These are phyloP conservation scores for Teratosphaeria gauchensis DNA, from an alignment of 2,329 filamentous ascomycete genomes.

Conservation along the genomic window DNA sequence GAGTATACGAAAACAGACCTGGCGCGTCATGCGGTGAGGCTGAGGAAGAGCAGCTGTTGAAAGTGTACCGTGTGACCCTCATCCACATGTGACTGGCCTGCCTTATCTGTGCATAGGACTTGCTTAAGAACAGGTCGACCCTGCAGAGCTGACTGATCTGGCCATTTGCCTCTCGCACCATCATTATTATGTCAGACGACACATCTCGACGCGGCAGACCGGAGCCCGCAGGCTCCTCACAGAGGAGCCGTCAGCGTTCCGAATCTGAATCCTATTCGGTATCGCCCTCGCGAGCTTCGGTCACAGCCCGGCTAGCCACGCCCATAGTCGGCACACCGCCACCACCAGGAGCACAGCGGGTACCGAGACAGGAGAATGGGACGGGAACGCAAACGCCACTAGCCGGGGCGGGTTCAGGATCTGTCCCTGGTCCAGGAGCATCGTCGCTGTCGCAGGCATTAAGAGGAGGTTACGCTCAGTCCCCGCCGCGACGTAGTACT, in stretches of 20 bases:
- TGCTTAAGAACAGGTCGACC: not conserved
- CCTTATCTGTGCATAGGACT: not conserved
- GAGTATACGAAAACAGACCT: not conserved
- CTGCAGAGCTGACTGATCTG: not conserved
- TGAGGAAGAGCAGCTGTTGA: not conserved
- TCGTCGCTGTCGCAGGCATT: conserved; percentile 86
- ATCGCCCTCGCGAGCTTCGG: conserved; percentile 38
- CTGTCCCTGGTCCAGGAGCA: conserved; percentile 64
- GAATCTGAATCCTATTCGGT: conserved; percentile 6
- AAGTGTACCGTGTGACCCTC: not conserved
- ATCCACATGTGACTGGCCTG: not conserved
- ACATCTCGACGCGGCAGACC: not conserved
- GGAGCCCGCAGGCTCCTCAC: not conserved
- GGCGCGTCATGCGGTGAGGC: not conserved
- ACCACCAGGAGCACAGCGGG: conserved; percentile 4
- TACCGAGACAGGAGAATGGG: conserved; percentile 25
- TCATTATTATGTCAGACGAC: not conserved
- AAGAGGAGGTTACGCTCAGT: conserved; percentile 60
- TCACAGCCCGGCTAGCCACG: conserved; percentile 21
- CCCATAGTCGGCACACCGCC: conserved; percentile 17
- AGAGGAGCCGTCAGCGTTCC: not conserved
- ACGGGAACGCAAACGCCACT: conserved; percentile 56
- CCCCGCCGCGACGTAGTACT: conserved; percentile 57
- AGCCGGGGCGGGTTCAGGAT: conserved; percentile 45
- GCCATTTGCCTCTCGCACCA: not conserved